Conservation (phyloP, 352 stramenopile genomes). For the Pythium periplocum region DNA sequence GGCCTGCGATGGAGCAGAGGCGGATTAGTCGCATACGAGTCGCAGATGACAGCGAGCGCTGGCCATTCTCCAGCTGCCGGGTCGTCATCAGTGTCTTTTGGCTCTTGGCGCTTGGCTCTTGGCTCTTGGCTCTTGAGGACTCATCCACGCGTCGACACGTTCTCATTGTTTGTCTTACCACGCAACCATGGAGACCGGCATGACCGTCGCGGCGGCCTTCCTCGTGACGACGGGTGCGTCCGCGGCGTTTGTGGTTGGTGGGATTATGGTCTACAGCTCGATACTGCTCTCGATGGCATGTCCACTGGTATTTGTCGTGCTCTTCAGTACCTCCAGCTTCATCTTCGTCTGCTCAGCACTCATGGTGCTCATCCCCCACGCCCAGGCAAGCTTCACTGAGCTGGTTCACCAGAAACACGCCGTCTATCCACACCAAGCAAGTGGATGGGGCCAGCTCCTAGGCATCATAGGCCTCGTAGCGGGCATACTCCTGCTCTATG, state of each 20-base stretch:
- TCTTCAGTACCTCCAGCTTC: constrained; percentile 21
- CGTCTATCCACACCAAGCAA: not conserved
- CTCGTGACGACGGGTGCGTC: constrained; percentile 12
- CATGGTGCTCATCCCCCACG: constrained; percentile 6
- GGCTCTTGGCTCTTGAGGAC: too few species aligned
- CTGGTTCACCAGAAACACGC: constrained; percentile 1
- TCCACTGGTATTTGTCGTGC: constrained; percentile 17
- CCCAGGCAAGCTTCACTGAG: constrained; percentile 5
- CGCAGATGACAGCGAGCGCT: too few species aligned
- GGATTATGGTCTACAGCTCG: constrained; percentile 25
- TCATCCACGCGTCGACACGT: too few species aligned
- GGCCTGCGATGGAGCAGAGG: too few species aligned
- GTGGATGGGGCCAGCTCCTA: constrained; percentile 11
- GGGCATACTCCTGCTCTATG: constrained; percentile 16
- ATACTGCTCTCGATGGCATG: constrained; percentile 13
- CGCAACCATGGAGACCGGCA: constrained; percentile 9
- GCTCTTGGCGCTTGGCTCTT: too few species aligned
- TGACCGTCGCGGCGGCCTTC: constrained; percentile 11
- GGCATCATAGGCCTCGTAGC: constrained; percentile 10
- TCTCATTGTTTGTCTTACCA: too few species aligned
- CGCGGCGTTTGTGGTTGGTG: constrained; percentile 13
- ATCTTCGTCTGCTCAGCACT: constrained; percentile 17
- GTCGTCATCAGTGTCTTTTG: too few species aligned
- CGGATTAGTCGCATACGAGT: too few species aligned
- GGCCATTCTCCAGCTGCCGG: too few species aligned